These are phyloP conservation scores for Polyporus tsugae DNA, from an alignment of 1,284 basidiomycete species.

Conservation along the genomic window DNA sequence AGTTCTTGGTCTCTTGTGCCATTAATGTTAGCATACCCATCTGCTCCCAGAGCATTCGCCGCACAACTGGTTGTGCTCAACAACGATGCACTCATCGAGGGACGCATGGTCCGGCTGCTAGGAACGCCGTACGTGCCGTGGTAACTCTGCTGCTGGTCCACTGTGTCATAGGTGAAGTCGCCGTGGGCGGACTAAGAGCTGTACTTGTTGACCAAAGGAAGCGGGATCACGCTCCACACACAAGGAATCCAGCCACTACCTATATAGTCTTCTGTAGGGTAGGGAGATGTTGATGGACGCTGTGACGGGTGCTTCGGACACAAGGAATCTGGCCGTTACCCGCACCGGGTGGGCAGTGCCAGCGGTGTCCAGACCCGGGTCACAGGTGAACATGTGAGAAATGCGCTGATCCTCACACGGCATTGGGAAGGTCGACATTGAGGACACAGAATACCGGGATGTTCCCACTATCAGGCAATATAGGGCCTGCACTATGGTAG, in stretches of 20 bases:
- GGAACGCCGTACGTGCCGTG: slow-evolving; percentile 40
- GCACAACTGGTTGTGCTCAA: slow-evolving; percentile 85
- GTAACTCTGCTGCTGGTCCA: slow-evolving; percentile 40
- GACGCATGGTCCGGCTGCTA: slow-evolving; percentile 55
- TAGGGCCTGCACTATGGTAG: slow-evolving; percentile 72
- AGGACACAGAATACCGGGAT: slow-evolving; percentile 83
- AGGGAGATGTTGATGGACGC: slow-evolving; percentile 75
- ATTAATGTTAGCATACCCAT: slow-evolving; percentile 65
- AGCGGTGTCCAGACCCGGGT: slow-evolving; percentile 73
- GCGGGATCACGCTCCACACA: slow-evolving; percentile 80
- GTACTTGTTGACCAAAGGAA: slow-evolving; percentile 72
- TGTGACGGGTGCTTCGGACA: slow-evolving; percentile 65
- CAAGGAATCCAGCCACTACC: slow-evolving; percentile 61
- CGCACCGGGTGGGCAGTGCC: slow-evolving; percentile 73
- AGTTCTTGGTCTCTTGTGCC: slow-evolving; percentile 43
- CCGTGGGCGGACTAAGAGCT: slow-evolving; percentile 69
- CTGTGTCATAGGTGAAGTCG: slow-evolving; percentile 83
- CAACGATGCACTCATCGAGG: slow-evolving; percentile 79
- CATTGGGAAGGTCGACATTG: slow-evolving; percentile 70
- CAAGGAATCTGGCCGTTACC: no score
- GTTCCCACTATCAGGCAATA: slow-evolving; percentile 82
- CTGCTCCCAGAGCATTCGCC: slow-evolving; percentile 59
- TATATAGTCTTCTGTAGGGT: slow-evolving; percentile 61
- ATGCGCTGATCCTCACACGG: slow-evolving; percentile 67
- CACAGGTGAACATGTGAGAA: slow-evolving; percentile 67